Evolutionary conservation across 768 basidiomycete species (phyloP).

Genomic region (Mycena polygramma): DNA sequence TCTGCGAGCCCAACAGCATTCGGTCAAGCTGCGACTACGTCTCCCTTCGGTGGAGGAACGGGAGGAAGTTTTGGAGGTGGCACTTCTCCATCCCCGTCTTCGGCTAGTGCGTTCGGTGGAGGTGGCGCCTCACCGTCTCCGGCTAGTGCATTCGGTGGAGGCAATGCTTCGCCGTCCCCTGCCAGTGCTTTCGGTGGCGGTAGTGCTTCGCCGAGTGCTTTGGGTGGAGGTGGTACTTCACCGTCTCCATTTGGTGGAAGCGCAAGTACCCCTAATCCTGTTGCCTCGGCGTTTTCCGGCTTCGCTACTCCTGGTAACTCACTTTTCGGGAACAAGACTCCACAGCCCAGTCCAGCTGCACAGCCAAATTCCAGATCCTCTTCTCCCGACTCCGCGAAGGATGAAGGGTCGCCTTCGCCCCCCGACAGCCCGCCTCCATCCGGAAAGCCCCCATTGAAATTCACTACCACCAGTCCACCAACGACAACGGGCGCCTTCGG

Average conservation of each 20-base stretch:
- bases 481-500: slow-evolving; percentile 54
- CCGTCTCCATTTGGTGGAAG: neutral
- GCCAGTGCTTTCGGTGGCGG: slow-evolving; percentile 3
- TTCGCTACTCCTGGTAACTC: slow-evolving; percentile 18
- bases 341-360: slow-evolving; percentile 17
- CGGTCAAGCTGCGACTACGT: slow-evolving; percentile 33
- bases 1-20: slow-evolving; percentile 46
- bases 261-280: slow-evolving; percentile 14
- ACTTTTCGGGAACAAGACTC: slow-evolving; percentile 28
- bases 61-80: neutral
- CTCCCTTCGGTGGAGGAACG: slow-evolving; percentile 19
- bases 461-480: slow-evolving; percentile 42
- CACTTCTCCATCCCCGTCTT: neutral
- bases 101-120: slow-evolving; percentile 5
- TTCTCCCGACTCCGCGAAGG: slow-evolving; percentile 39
- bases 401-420: slow-evolving; percentile 34
- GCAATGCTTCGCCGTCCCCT: slow-evolving; percentile 9
- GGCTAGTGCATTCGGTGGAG: slow-evolving; percentile 13
- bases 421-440: slow-evolving; percentile 34
- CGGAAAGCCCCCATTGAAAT: slow-evolving; percentile 36
- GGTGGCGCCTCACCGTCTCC: neutral
- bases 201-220: slow-evolving; percentile 5
- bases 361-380: slow-evolving; percentile 37
- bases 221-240: slow-evolving; percentile 3
- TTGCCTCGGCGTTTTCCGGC: slow-evolving; percentile 29